Evolutionary conservation across 805 yeast genomes (phyloP).

Genomic region (Cyberlindnera saturnus): DNA sequence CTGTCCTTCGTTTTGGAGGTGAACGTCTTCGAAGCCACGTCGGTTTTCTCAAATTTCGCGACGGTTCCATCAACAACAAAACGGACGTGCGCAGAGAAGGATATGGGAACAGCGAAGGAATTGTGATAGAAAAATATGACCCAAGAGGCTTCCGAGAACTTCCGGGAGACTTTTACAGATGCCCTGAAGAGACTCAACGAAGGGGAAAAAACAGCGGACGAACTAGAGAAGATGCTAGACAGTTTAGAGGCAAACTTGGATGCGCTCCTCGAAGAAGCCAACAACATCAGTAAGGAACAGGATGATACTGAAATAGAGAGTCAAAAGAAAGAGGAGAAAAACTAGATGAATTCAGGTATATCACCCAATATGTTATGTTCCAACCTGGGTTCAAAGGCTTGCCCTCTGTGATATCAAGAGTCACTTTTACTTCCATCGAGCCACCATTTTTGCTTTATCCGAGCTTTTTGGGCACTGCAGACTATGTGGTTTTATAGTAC

Average conservation of each 20-base stretch:
- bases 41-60: too few species aligned
- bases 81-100: too few species aligned
- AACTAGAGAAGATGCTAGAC: slow-evolving; percentile 61
- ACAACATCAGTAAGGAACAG: slow-evolving; percentile 9
- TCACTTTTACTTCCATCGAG: slow-evolving; percentile 58
- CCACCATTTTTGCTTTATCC: slow-evolving; percentile 89
- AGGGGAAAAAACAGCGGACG: slow-evolving; percentile 61
- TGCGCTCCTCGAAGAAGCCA: slow-evolving; percentile 44
- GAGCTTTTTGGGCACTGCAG: slow-evolving; percentile 94
- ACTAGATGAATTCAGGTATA: slow-evolving; percentile 10
- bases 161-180: slow-evolving; percentile 33
- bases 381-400: slow-evolving; percentile 66
- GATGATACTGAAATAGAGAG: neutral
- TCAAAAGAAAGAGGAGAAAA: neutral
- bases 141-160: slow-evolving; percentile 21
- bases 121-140: slow-evolving; percentile 4
- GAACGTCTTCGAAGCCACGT: too few species aligned
- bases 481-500: slow-evolving; percentile 26
- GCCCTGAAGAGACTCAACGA: slow-evolving; percentile 56
- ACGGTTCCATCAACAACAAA: too few species aligned
- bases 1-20: too few species aligned
- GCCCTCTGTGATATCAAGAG: slow-evolving; percentile 32
- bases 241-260: slow-evolving; percentile 61
- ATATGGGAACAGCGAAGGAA: neutral
- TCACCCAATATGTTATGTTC: too few species aligned